Percentiles rank a stretch among this genome's conserved stretches.
Conservation (phyloP, 345 rosid species). For the Euphorbia pulcherrima region DNA sequence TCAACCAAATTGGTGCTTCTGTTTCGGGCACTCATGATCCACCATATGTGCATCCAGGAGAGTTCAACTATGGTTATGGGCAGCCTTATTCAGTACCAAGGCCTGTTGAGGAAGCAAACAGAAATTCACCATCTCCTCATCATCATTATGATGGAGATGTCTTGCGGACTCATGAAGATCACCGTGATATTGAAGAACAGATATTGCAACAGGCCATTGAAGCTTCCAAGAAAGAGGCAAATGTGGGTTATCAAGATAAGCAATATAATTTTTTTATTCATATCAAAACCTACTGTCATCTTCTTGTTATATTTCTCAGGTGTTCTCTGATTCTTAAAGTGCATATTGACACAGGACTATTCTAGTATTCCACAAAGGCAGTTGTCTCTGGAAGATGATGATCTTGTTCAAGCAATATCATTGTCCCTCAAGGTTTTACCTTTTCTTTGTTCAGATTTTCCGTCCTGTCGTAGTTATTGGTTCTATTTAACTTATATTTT, state of each 20-base stretch:
- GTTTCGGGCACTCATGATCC: slow-evolving; percentile 26
- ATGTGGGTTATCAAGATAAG: slow-evolving; percentile 21
- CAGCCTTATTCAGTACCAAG: slow-evolving; percentile 37
- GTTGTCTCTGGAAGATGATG: slow-evolving; percentile 56
- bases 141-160: slow-evolving; percentile 31
- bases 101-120: slow-evolving; percentile 28
- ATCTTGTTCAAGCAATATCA: slow-evolving; percentile 65
- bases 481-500: slow-evolving; percentile 25
- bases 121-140: slow-evolving; percentile 29
- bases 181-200: slow-evolving; percentile 54
- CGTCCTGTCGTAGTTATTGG: slow-evolving; percentile 8
- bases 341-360: slow-evolving; percentile 41
- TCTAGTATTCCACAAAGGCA: slow-evolving; percentile 36
- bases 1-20: slow-evolving; percentile 51
- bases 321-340: slow-evolving; percentile 1
- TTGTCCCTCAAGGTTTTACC: slow-evolving; percentile 67
- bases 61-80: slow-evolving; percentile 29
- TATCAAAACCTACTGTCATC: slow-evolving; percentile 7
- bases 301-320: slow-evolving; percentile 4
- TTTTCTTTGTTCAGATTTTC: slow-evolving; percentile 6
- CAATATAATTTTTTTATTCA: slow-evolving; percentile 20
- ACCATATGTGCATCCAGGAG: slow-evolving; percentile 32
- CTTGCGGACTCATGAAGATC: slow-evolving; percentile 28
- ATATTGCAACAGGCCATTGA: slow-evolving; percentile 73
- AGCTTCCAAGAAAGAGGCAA: slow-evolving; percentile 65